Evolutionary conservation across 805 yeast species (phyloP).

Genomic region (Candida methanosorbosa): DNA sequence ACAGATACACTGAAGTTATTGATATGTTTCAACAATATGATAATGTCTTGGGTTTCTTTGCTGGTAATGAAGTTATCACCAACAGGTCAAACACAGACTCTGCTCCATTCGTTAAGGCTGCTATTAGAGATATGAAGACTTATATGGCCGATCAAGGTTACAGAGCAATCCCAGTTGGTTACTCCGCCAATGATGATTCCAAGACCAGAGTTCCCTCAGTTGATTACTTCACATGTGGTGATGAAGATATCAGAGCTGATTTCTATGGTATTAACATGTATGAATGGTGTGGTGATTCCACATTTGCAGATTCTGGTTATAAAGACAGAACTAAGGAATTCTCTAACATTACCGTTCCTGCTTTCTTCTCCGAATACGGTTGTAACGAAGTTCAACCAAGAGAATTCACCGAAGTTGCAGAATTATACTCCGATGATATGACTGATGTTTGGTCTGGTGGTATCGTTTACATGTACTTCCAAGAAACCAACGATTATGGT

Average conservation of each 20-base stretch:
- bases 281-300: conserved; percentile 75
- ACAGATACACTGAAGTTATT: conserved; percentile 74
- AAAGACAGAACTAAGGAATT: conserved; percentile 64
- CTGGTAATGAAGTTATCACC: conserved; percentile 95
- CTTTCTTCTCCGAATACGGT: conserved; percentile 85
- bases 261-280: conserved; percentile 83
- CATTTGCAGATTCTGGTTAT: conserved; percentile 59
- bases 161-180: conserved; percentile 86
- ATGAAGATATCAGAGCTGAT: conserved; percentile 53
- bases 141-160: conserved; percentile 62
- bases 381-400: conserved; percentile 73
- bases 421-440: conserved; percentile 63
- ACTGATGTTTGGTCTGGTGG: conserved; percentile 93
- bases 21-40: conserved; percentile 71
- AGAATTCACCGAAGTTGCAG: conserved; percentile 63
- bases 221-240: conserved; percentile 81
- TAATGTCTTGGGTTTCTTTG: conserved; percentile 88
- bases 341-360: conserved; percentile 64
- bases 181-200: conserved; percentile 84
- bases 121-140: conserved; percentile 78
- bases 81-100: conserved; percentile 77
- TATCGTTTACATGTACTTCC: conserved; percentile 83
- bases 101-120: conserved; percentile 93
- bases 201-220: conserved; percentile 75
- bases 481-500: conserved; percentile 79